phyloP scores from a whole-genome alignment of 495 filamentous ascomycete species.

The Pseudevernia furfuracea region DNA sequence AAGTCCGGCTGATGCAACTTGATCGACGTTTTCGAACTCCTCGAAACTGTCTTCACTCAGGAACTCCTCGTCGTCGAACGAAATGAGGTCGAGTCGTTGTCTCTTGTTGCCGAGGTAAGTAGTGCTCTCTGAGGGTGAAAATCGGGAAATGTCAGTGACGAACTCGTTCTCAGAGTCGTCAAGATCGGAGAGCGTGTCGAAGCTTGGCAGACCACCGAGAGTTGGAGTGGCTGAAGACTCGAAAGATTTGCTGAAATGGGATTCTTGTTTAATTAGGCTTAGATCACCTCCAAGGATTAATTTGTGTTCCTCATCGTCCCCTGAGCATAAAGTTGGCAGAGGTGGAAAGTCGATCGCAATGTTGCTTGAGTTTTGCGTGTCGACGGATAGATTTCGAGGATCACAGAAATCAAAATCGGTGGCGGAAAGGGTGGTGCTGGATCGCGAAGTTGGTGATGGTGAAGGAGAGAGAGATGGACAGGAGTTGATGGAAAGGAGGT shows the following conservation, averaged over 20 bases:
- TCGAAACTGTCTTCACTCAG: constrained; percentile 70
- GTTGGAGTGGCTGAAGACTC: constrained; percentile 37
- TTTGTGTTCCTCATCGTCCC: constrained; percentile 71
- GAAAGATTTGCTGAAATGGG: constrained; percentile 41
- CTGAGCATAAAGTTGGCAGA: constrained; percentile 58
- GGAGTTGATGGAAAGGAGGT: constrained; percentile 61
- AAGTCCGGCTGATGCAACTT: constrained; percentile 47
- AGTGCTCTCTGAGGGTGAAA: constrained; percentile 52
- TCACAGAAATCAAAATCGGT: constrained; percentile 83
- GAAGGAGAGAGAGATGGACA: constrained; percentile 79
- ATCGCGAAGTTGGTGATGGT: constrained; percentile 60
- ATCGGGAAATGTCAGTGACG: constrained; percentile 65
- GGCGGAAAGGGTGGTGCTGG: constrained; percentile 56
- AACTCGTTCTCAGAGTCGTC: constrained; percentile 94
- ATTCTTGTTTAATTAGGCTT: constrained; percentile 46
- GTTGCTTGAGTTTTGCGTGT: constrained; percentile 47
- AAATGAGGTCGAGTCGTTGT: constrained; percentile 60
- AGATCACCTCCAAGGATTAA: constrained; percentile 60
- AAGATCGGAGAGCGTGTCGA: constrained; percentile 82
- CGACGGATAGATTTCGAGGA: constrained; percentile 82
- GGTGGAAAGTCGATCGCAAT: constrained; percentile 59
- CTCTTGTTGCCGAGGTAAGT: constrained; percentile 67
- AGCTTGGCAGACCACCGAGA: constrained; percentile 59
- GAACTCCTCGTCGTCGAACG: constrained; percentile 67
- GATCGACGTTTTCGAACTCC: constrained; percentile 59